These are phyloP conservation scores for Dothideomycetidae sp. DNA, from an alignment of 2,329 filamentous ascomycete species.

Conservation along the genomic window DNA sequence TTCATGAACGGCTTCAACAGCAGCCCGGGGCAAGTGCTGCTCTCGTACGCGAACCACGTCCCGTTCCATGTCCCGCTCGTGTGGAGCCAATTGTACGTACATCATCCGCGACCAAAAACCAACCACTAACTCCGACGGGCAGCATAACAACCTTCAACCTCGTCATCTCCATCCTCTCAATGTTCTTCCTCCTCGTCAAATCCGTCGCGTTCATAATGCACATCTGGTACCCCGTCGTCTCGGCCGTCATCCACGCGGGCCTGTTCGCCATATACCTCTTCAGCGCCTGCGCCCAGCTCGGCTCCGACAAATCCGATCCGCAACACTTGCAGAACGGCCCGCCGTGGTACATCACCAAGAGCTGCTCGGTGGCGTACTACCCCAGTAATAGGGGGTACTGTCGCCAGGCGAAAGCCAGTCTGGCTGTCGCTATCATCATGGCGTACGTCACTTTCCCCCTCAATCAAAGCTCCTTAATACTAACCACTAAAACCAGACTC, in stretches of 20 bases:
- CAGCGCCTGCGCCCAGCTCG: slow-evolving; percentile 56
- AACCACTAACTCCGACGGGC: too few relatives aligned
- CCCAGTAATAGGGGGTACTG: slow-evolving; percentile 40
- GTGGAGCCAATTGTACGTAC: slow-evolving; percentile 59
- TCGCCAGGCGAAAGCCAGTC: slow-evolving; percentile 51
- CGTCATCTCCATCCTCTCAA: slow-evolving; percentile 58
- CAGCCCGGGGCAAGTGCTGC: slow-evolving; percentile 52
- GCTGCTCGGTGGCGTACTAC: slow-evolving; percentile 43
- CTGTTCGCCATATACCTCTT: slow-evolving; percentile 50
- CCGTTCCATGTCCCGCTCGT: slow-evolving; percentile 50
- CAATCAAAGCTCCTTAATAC: too few relatives aligned
- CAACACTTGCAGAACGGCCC: slow-evolving; percentile 45
- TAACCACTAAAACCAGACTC: too few relatives aligned
- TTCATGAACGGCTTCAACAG: slow-evolving; percentile 60
- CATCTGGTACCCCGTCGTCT: slow-evolving; percentile 50
- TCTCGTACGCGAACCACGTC: slow-evolving; percentile 58
- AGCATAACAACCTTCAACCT: slow-evolving; percentile 66
- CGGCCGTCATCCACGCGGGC: slow-evolving; percentile 41
- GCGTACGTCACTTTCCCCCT: slow-evolving; percentile 41
- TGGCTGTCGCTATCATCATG: slow-evolving; percentile 52
- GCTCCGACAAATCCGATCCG: slow-evolving; percentile 56
- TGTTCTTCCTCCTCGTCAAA: slow-evolving; percentile 63
- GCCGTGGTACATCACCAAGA: slow-evolving; percentile 63
- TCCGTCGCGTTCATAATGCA: slow-evolving; percentile 56
- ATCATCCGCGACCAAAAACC: too few relatives aligned